Evolutionary conservation across 116 monocot genomes (phyloP).

Genomic region (Papilionanthe hybrid): DNA sequence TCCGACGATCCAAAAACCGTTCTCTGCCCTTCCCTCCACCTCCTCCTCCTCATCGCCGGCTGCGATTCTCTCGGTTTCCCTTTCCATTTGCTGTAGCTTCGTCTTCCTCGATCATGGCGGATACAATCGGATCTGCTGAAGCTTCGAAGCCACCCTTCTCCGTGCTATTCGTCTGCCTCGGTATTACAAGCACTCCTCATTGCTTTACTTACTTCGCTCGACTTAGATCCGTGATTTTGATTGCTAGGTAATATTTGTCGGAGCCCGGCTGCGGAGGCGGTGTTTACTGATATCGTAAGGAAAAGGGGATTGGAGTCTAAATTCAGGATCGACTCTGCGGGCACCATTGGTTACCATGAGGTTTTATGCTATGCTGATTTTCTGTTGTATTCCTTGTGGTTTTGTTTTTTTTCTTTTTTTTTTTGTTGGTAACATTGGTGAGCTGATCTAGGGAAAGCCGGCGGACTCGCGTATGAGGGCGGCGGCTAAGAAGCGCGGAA

Average conservation of each 20-base stretch:
- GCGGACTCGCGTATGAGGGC: slow-evolving; percentile 82
- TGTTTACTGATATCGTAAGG: slow-evolving; percentile 59
- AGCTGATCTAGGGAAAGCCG: slow-evolving; percentile 46
- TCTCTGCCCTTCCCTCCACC: neutral
- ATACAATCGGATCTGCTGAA: neutral
- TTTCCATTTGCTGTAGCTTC: neutral
- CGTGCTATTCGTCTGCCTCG: slow-evolving; percentile 52
- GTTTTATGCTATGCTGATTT: slow-evolving; percentile 17
- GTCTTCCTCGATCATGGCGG: slow-evolving; percentile 10
- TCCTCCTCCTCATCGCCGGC: neutral
- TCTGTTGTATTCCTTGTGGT: neutral
- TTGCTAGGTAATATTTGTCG: slow-evolving; percentile 81
- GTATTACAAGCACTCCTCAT: slow-evolving; percentile 1
- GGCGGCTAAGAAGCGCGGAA: slow-evolving; percentile 68
- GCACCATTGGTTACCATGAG: slow-evolving; percentile 93
- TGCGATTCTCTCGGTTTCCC: neutral
- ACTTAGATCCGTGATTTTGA: neutral
- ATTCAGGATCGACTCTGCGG: slow-evolving; percentile 93
- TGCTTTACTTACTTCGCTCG: neutral
- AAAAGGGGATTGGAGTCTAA: slow-evolving; percentile 59
- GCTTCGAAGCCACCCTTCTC: slow-evolving; percentile 34
- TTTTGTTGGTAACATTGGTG: neutral
- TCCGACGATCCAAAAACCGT: neutral
- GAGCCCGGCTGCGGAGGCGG: slow-evolving; percentile 96
- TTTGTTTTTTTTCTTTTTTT: neutral